Evolutionary conservation across 805 yeast species (phyloP), one percentile per base, ranked within the genome.

Genomic region (Candida quercuum): DNA sequence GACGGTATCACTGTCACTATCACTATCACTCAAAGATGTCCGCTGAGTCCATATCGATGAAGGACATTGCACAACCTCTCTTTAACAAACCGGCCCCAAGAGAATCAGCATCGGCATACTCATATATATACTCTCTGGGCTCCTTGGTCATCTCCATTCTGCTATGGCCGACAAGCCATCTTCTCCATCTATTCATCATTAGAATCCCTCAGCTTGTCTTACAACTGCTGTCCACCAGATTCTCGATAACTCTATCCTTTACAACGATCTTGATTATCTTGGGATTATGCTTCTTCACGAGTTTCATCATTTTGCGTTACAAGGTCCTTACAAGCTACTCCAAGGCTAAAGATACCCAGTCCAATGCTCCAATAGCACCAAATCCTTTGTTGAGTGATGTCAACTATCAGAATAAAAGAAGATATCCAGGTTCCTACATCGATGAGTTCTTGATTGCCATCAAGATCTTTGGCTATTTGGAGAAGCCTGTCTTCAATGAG

Each of bases 361-460:
- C 29, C 6, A 26, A 26, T 5, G 7, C 29, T 6, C 29, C 29
- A 8, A 8, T 22, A 26, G 6, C 18, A 5, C 11, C 24, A 8
- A 29, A 10, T n/a, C n/a, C 32, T 4, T 20, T 29, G 23, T n/a
- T 29, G 7, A 18, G 32, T 7, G 20, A 16, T n/a, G 16, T 11
- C 6, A 45, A 69, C 43, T 72, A 78, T 16, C 29, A 26, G 6
- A 46, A 42, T 63, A 49, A 46, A 20, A 66, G 74, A 32, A 58
- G 72, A 7, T 64, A 72, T 6, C 61, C 74, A 32, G 63, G 82
- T 1, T 80, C 85, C 33, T 89, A 87, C 53, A 64, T 91, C 36
- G 96, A 91, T 57, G 95, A 89, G 56, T 91, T 91, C 51, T 63
- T 91, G 32, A 75, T 86, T 35, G 98, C 96, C 3, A 86, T 93